These are phyloP conservation scores for Aegilops sharonensis DNA, from an alignment of 176 grass and related monocot genomes.

Conservation along the genomic window DNA sequence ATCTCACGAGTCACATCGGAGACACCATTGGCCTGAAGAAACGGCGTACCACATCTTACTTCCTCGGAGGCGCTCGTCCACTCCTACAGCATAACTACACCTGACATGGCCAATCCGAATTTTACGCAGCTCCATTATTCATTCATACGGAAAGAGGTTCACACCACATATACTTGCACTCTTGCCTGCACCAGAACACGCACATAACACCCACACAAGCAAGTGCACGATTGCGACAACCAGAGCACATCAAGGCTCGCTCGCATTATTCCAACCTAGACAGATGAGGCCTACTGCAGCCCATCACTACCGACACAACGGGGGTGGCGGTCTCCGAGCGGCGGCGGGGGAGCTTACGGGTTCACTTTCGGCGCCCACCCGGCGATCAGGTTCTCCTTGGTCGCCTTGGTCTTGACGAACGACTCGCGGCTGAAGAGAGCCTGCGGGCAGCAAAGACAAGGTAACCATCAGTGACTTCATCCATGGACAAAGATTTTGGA, in stretches of 20 bases:
- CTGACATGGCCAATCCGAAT: background rate
- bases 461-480: too few relatives aligned
- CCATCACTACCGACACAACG: background rate
- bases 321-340: background rate
- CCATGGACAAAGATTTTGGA: too few relatives aligned
- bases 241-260: background rate
- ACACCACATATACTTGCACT: conserved; percentile 1
- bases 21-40: background rate
- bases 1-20: background rate
- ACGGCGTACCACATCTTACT: background rate
- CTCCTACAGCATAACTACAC: background rate
- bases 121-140: background rate
- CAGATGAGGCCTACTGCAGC: background rate
- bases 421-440: conserved; percentile 75
- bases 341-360: conserved; percentile 4
- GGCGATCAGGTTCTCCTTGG: conserved; percentile 70
- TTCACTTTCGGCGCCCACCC: conserved; percentile 76
- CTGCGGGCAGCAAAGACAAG: conserved; percentile 17
- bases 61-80: background rate
- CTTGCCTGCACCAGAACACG: background rate
- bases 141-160: background rate
- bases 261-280: conserved; percentile 35
- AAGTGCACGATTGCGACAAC: background rate
- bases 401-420: conserved; percentile 76
- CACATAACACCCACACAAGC: background rate